Evolutionary conservation across 768 basidiomycete species (phyloP).

Genomic region (Lentinula aciculospora): DNA sequence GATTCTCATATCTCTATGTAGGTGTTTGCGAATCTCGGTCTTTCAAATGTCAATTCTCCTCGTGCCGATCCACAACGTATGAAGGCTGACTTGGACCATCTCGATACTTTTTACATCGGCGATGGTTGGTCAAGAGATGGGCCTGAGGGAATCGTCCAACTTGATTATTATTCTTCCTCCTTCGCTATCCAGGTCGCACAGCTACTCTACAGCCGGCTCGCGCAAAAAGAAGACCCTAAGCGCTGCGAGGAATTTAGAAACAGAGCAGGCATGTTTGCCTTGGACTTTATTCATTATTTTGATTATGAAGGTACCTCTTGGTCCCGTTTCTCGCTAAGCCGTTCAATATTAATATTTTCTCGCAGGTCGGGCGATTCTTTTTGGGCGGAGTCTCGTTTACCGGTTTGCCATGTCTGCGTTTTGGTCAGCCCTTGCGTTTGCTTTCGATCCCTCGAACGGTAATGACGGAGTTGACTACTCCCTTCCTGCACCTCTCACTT

Average conservation of each 20-base stretch:
- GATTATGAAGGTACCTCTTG: conserved; percentile 51
- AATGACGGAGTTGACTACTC: conserved; percentile 13
- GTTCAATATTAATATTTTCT: neutral
- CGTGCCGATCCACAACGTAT: conserved; percentile 54
- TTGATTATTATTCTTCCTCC: conserved; percentile 75
- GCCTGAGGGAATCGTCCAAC: conserved; percentile 70
- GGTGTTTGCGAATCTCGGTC: conserved; percentile 73
- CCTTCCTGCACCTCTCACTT: conserved; percentile 62
- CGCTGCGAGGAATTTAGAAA: conserved; percentile 61
- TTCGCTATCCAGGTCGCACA: conserved; percentile 78
- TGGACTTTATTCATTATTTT: conserved; percentile 73
- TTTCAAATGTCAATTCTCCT: conserved; percentile 54
- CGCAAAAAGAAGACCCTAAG: conserved; percentile 54
- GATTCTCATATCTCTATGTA: conserved; percentile 19
- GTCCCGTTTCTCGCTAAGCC: conserved; percentile 6
- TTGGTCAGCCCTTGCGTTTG: conserved; percentile 71
- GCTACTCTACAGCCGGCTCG: conserved; percentile 64
- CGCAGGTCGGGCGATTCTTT: conserved; percentile 66
- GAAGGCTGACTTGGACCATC: conserved; percentile 69
- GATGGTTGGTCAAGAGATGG: conserved; percentile 77
- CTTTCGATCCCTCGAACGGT: conserved; percentile 38
- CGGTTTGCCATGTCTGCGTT: conserved; percentile 81
- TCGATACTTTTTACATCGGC: conserved; percentile 75
- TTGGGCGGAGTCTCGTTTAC: conserved; percentile 72
- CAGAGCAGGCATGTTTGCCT: conserved; percentile 55